Evolutionary conservation across 331 rosid species (phyloP), one percentile per base, ranked within the genome.

Genomic region (Spiraea crenata): DNA sequence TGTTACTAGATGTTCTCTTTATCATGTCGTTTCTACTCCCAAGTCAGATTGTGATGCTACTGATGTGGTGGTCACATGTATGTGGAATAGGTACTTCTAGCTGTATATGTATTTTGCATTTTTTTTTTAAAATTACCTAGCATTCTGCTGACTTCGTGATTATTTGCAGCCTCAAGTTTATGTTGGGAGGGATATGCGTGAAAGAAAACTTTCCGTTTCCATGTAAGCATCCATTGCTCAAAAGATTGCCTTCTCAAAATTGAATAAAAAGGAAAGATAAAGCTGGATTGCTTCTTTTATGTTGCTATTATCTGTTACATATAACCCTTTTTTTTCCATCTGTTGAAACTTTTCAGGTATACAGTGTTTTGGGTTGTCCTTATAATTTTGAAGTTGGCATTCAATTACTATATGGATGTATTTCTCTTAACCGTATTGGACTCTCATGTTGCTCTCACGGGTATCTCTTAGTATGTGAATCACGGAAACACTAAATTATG

Each of bases 11-110:
- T 85, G 86, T 95, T 93, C 89, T 95, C n/a, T 91, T 98, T 57
- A 96, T 74, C 4, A 35, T 86, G 50, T 80, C 91, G 79, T 95
- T 95, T 84, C 74, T 95, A 48, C 72, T 91, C 77, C 99, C 98
- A 34, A 83, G 85, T 73, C 85, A 82, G 80, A 82, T 91, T 70
- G 90, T 95, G 74, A 91, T 74, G 96, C 86, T 91, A 55, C 81
- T 95, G 88, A 83, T 91, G 97, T 95, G 99, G 99, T 95, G 99
- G 99, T 91, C 99, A 39, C 99, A 91, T 98, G 99, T 91, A 72
- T 39, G 80, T 58, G 41, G 11, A 44, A 31, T 38, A 46, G 7
- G 14, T 34, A 57, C 54, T 69, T 71, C 19, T 45, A 5, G 51
- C 3, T 60, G 9, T 39, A 16, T 45, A 16, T 71, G 6, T 54